Evolutionary conservation across 1,284 basidiomycete species (phyloP).

Genomic region (Cutaneotrichosporon sp.): DNA sequence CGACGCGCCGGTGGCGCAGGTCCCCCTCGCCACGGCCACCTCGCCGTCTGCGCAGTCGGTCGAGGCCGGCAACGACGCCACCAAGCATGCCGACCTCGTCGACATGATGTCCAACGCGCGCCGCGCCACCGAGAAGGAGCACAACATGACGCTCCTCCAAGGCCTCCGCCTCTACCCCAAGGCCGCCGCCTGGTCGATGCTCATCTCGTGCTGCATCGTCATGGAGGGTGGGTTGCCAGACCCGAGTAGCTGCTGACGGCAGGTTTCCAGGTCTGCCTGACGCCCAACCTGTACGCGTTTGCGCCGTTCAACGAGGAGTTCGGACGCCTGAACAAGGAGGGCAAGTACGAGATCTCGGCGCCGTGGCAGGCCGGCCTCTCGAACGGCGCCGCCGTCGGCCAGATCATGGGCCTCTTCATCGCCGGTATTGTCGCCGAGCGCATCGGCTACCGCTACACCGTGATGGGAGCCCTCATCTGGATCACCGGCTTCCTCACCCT

Average conservation of each 20-base stretch:
- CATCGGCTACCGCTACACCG: conserved; percentile 48
- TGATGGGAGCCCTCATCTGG: conserved; percentile 39
- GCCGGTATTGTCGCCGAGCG: conserved; percentile 54
- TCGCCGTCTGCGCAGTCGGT: no score
- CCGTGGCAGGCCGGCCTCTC: conserved; percentile 57
- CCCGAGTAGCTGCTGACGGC: not conserved
- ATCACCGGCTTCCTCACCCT: conserved; percentile 45
- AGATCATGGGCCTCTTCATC: conserved; percentile 54
- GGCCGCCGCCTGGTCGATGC: conserved; percentile 55
- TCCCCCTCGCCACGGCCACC: not conserved
- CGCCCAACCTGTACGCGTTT: conserved; percentile 51
- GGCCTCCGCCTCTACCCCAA: conserved; percentile 54
- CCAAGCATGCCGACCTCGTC: conserved; percentile 5
- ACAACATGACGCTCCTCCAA: conserved; percentile 48
- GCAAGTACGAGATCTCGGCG: conserved; percentile 54
- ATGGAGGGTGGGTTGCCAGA: conserved; percentile 54
- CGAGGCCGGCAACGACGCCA: not conserved
- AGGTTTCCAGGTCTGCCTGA: conserved; percentile 47
- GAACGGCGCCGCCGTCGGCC: conserved; percentile 51
- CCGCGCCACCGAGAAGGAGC: conserved; percentile 44
- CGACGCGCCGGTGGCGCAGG: not conserved
- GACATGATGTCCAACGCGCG: conserved; percentile 19
- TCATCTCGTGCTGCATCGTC: conserved; percentile 55
- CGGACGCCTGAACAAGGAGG: conserved; percentile 40
- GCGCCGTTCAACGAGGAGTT: conserved; percentile 49